Evolutionary conservation across 805 yeast species (phyloP), one percentile per base, ranked within the genome.

Genomic region (Kuraishia piskuri): DNA sequence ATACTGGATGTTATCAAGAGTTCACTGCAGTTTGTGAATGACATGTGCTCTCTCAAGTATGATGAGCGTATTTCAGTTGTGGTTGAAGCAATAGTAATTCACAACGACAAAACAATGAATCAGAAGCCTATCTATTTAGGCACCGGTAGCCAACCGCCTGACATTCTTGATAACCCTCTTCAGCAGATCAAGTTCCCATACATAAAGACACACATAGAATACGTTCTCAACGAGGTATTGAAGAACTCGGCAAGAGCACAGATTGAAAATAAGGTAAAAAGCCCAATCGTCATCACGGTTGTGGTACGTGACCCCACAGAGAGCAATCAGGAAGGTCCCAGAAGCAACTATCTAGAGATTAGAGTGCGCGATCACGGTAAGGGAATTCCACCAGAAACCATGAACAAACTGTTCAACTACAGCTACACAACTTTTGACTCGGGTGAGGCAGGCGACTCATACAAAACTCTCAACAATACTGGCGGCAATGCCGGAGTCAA

Each of bases 161-260:
- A 24, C 10, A 22, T 8, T 10, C 21, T 24, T n/a, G 52, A 50
- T n/a, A 25, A 44, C 49, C 69, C 69, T 53, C 81, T 83, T n/a
- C 71, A 70, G 36, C 78, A 80, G 22, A 72, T 88, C 17, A 69
- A 71, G 22, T 82, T 91, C 64, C 92, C 97, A 0, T 92, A 90
- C 66, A 86, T 92, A 48, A 89, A 94, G 21, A 84, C 85, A 48
- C 96, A 91, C 64, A 68, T 94, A 52, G 97, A 92, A 64, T 92
- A 94, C 63, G 82, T 92, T 50, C 73, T 90, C 54, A 88, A 88
- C 22, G 99, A 92, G 69, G 70, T 92, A 21, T 75, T 92, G 59
- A 92, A 92, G 68, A 92, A 92, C 67, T 80, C 96, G 5, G 83
- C 86, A 57, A 72, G 97, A 53, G 96, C 99, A 0, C 90, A 88